These are phyloP conservation scores for Atkinsonella hypoxylon DNA, from an alignment of 2,329 filamentous ascomycete genomes.

Conservation along the genomic window DNA sequence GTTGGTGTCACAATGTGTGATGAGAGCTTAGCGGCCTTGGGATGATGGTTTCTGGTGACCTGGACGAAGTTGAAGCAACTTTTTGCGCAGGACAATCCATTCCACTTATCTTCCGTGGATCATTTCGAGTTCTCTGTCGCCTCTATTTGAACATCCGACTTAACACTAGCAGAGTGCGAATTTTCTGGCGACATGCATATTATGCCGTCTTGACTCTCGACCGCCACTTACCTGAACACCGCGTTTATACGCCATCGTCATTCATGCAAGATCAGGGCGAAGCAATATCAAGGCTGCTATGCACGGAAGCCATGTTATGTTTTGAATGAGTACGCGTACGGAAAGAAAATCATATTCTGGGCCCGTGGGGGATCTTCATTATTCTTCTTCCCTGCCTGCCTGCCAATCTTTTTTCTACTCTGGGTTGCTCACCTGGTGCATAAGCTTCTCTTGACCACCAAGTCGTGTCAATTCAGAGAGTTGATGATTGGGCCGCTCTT, in stretches of 20 bases:
- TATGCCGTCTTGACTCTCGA: not conserved
- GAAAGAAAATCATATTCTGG: not conserved
- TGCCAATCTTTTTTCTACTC: not conserved
- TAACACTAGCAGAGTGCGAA: not conserved
- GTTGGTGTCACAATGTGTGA: constrained; percentile 13
- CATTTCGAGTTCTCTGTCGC: not conserved
- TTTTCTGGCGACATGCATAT: not conserved
- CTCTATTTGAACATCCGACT: not conserved
- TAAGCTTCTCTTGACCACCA: not conserved
- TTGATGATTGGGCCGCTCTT: not conserved
- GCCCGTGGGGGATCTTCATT: not conserved
- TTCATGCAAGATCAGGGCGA: not conserved
- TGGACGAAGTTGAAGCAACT: not conserved
- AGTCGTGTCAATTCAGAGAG: not conserved
- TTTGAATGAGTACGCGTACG: not conserved
- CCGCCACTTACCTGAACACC: not conserved
- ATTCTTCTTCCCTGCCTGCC: not conserved
- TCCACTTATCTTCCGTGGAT: not conserved
- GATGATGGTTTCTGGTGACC: not conserved
- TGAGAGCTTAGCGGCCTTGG: not conserved
- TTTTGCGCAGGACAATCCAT: not conserved
- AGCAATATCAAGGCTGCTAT: not conserved
- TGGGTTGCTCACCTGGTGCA: not conserved
- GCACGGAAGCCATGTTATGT: not conserved
- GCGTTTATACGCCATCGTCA: not conserved